These are phyloP conservation scores for Colletotrichum sp. DNA, from an alignment of 2,329 filamentous ascomycete species.

Conservation along the genomic window DNA sequence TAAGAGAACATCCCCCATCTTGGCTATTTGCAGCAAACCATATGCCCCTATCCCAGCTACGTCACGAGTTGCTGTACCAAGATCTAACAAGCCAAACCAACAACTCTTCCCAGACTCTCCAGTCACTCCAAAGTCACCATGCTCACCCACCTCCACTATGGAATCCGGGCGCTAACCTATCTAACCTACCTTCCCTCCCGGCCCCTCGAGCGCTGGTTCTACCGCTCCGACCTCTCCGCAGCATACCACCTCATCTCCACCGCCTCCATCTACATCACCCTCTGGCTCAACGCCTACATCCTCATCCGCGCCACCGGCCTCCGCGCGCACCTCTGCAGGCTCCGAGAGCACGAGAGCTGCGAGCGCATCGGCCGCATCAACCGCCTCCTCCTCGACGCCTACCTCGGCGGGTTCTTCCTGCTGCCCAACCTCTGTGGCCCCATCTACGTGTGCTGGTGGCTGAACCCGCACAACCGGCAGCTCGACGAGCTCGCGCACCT, in stretches of 20 bases:
- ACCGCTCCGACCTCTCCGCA: not conserved
- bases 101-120: not conserved
- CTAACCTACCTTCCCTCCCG: not conserved
- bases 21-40: not conserved
- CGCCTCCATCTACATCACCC: not conserved
- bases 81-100: not conserved
- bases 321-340: not conserved
- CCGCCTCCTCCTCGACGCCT: not conserved
- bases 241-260: not conserved
- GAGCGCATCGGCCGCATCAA: not conserved
- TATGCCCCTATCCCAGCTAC: not conserved
- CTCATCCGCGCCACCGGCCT: not conserved
- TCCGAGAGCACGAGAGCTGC: not conserved
- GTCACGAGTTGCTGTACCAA: not conserved
- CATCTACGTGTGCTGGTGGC: not conserved
- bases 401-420: slow-evolving; percentile 5
- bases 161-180: not conserved
- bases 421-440: slow-evolving; percentile 6
- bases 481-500: slow-evolving; percentile 6
- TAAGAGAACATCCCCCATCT: not conserved
- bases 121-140: not conserved
- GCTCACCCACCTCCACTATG: not conserved
- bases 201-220: not conserved
- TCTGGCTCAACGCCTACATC: not conserved
- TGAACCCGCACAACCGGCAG: not conserved